Conservation (phyloP, 2,329 filamentous ascomycete species). For the Exophiala bonariae region DNA sequence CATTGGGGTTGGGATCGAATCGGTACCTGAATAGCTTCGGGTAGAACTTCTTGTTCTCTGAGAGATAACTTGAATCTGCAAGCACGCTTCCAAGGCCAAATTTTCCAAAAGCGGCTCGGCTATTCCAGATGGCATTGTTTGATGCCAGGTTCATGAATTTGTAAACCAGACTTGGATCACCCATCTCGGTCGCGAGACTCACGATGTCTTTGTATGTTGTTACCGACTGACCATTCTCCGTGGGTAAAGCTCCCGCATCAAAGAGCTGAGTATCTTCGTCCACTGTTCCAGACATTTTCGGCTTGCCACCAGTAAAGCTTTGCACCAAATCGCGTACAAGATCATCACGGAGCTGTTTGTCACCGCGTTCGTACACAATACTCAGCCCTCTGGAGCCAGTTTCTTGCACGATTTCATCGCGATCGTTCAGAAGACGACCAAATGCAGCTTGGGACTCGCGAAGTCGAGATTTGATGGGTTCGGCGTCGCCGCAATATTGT, state of each 20-base stretch:
- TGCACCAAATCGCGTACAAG: constrained; percentile 85
- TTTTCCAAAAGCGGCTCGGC: constrained; percentile 90
- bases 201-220: constrained; percentile 98
- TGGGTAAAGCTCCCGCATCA: constrained; percentile 84
- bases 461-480: constrained; percentile 68
- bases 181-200: constrained; percentile 90
- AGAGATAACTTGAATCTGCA: constrained; percentile 74
- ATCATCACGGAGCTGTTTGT: constrained; percentile 74
- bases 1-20: constrained; percentile 92
- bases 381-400: constrained; percentile 87
- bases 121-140: constrained; percentile 95
- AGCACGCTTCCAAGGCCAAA: constrained; percentile 92
- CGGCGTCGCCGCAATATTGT: constrained; percentile 80
- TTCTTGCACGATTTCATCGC: constrained; percentile 94
- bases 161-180: constrained; percentile 94
- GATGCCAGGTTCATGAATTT: constrained; percentile 97
- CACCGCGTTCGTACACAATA: constrained; percentile 92
- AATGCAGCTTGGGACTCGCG: constrained; percentile 83
- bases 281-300: constrained; percentile 72
- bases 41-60: constrained; percentile 88
- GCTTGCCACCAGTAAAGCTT: constrained; percentile 77
- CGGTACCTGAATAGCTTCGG: constrained; percentile 92
- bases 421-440: constrained; percentile 79
- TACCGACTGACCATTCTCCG: constrained; percentile 82
- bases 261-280: constrained; percentile 91